Evolutionary conservation across 163 green algal genomes (phyloP).

Genomic region (Coccomyxa subellipsoidea): DNA sequence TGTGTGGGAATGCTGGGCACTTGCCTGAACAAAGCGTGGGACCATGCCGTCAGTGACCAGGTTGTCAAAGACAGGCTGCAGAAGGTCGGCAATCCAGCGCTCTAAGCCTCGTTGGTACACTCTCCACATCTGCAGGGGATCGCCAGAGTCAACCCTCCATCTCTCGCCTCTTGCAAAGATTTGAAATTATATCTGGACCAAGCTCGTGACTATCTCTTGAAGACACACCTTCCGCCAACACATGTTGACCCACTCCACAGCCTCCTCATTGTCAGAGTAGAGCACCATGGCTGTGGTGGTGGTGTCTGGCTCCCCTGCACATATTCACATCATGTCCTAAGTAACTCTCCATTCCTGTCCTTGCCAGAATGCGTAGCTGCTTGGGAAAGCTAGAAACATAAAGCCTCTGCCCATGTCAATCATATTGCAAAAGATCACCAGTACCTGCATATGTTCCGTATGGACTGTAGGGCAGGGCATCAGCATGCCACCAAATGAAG

Average conservation of each 20-base stretch:
- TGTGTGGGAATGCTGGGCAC: neutral
- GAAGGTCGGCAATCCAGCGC: constrained; percentile 81
- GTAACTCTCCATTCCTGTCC: no score
- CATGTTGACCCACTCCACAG: constrained; percentile 95
- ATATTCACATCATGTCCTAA: no score
- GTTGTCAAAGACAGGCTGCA: constrained; percentile 89
- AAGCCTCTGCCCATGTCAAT: no score
- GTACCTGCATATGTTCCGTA: constrained; percentile 11
- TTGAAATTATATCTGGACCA: no score
- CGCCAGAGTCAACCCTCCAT: no score
- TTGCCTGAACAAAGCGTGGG: constrained; percentile 10
- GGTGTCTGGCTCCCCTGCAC: constrained; percentile 14
- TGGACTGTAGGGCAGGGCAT: neutral
- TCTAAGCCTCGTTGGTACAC: constrained; percentile 91
- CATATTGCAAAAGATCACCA: no score
- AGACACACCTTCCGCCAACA: constrained; percentile 78
- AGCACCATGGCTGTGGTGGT: constrained; percentile 30
- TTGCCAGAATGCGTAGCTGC: no score
- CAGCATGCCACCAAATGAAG: constrained; percentile 43
- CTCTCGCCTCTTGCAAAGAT: no score
- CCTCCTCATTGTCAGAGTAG: constrained; percentile 62
- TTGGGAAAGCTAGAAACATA: no score
- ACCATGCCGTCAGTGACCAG: constrained; percentile 49
- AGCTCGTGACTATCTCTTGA: neutral
- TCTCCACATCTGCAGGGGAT: constrained; percentile 61